phyloP scores from a whole-genome alignment of 192 early-diverging fungal genomes.

The Coemansia sp. region DNA sequence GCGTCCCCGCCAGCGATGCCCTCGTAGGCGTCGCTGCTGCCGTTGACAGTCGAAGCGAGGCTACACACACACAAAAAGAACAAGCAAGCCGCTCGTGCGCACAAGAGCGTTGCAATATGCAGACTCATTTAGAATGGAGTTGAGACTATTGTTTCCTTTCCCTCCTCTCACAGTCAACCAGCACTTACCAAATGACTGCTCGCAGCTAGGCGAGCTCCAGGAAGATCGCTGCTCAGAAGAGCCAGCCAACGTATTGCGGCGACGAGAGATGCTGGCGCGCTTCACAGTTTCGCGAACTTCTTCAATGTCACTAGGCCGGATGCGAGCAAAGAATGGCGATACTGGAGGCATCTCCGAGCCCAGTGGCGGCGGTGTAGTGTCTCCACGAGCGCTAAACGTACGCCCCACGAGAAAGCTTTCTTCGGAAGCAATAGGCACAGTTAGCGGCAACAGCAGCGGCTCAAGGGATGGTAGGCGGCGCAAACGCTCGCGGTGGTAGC shows the following conservation, averaged over 20 bases:
- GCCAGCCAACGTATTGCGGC: slow-evolving; percentile 18
- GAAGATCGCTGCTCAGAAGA: background rate
- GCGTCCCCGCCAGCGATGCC: slow-evolving; percentile 25
- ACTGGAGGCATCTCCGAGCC: slow-evolving; percentile 45
- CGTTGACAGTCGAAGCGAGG: slow-evolving; percentile 7
- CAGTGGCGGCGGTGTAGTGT: slow-evolving; percentile 15
- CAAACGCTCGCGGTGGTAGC: background rate
- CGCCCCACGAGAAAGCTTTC: slow-evolving; percentile 4
- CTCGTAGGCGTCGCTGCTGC: slow-evolving; percentile 20
- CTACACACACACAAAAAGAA: slow-evolving; percentile 12
- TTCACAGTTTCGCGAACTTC: slow-evolving; percentile 32
- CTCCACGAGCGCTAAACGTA: background rate
- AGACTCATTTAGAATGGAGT: background rate
- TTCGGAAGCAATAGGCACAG: background rate
- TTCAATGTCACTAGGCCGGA: slow-evolving; percentile 25
- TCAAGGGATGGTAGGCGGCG: slow-evolving; percentile 5
- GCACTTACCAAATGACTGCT: slow-evolving; percentile 20
- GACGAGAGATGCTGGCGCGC: slow-evolving; percentile 21
- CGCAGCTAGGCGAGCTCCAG: slow-evolving; percentile 6
- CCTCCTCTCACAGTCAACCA: background rate
- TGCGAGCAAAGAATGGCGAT: slow-evolving; percentile 46
- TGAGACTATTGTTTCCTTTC: background rate
- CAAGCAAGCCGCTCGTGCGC: slow-evolving; percentile 2
- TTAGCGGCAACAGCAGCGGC: background rate
- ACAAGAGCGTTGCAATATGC: slow-evolving; percentile 13